Percentiles rank a stretch among this genome's conserved stretches.
These are phyloP conservation scores for Neurospora terricola DNA, from an alignment of 495 filamentous ascomycete species.

Conservation along the genomic window DNA sequence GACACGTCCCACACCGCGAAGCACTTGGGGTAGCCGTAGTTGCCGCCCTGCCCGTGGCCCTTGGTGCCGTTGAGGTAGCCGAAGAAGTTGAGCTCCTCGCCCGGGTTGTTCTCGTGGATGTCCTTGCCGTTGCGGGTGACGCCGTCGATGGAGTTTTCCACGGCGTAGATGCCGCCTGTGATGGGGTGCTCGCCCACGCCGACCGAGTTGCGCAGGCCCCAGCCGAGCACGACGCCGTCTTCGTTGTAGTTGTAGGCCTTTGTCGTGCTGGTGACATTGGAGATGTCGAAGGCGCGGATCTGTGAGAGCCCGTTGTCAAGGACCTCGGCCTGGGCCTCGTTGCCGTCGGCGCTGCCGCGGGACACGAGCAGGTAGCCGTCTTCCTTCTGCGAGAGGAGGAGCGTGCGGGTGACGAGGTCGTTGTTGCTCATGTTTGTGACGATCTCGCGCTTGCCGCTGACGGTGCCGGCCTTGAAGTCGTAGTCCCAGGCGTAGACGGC, in stretches of 20 bases:
- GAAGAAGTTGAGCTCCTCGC: constrained; percentile 60
- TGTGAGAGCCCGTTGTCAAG: constrained; percentile 45
- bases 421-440: constrained; percentile 47
- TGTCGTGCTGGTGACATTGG: constrained; percentile 27
- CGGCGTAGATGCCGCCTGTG: constrained; percentile 52
- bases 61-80: constrained; percentile 44
- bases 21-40: constrained; percentile 56
- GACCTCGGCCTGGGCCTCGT: constrained; percentile 34
- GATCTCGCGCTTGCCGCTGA: constrained; percentile 30
- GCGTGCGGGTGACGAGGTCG: constrained; percentile 52
- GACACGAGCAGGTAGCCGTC: constrained; percentile 42
- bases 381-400: constrained; percentile 36
- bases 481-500: constrained; percentile 51
- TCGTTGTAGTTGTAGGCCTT: constrained; percentile 27
- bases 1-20: constrained; percentile 48
- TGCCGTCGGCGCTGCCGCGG: constrained; percentile 44
- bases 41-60: constrained; percentile 15
- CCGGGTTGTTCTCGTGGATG: constrained; percentile 57
- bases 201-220: constrained; percentile 59
- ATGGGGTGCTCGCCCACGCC: constrained; percentile 50
- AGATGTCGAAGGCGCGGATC: constrained; percentile 50
- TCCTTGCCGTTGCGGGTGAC: constrained; percentile 43
- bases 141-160: constrained; percentile 57
- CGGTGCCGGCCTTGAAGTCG: constrained; percentile 31
- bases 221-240: constrained; percentile 49